Evolutionary conservation across 441 rosid genomes (phyloP), one percentile per base, ranked within the genome.

Genomic region (Pelargonium fulgidum): DNA sequence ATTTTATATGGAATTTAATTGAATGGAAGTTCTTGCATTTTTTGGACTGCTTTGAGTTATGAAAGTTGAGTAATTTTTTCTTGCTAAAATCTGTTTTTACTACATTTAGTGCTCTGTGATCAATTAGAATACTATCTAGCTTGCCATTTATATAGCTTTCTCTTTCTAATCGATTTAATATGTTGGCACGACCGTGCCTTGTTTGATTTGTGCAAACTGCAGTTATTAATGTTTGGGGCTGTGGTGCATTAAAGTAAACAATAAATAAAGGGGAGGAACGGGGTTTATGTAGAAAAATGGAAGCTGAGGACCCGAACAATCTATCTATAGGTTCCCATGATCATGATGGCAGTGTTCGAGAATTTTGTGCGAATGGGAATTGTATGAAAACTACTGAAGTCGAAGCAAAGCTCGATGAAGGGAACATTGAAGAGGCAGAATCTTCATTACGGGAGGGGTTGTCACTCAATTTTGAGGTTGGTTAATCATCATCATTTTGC

Each of bases 381-480:
- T 79, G 81, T 70, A 85, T 91, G 80, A 82, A 79, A 81, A 78
- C 94, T 47, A 52, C 80, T 22, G 91, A 85, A 59, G 90, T 91
- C 9, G 98, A 93, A 82, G 91, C 97, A 16, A 89, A 91, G 76
- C 94, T 91, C 68, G 94, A 93, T 80, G 87, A 83, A 70, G 97
- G 97, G 67, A 91, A 93, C 66, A 91, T 93, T 75, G 84, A 88
- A 70, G 95, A 93, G 71, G 98, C 98, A 6, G 98, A 93, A 78
- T 88, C 94, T 72, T 90, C 94, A 52, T 77, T 93, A 24, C 82
- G 97, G 61, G 97, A 91, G 79, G 94, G 98, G 33, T 81, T 89
- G 65, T 85, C 91, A 0, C 94, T 93, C 74, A 93, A 88, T 77
- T 89, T 79, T 44, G 98, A 93, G 93, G 98, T 89, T 61, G 11